phyloP scores from a whole-genome alignment of 163 green algal species.

The Scenedesmus sp. region DNA sequence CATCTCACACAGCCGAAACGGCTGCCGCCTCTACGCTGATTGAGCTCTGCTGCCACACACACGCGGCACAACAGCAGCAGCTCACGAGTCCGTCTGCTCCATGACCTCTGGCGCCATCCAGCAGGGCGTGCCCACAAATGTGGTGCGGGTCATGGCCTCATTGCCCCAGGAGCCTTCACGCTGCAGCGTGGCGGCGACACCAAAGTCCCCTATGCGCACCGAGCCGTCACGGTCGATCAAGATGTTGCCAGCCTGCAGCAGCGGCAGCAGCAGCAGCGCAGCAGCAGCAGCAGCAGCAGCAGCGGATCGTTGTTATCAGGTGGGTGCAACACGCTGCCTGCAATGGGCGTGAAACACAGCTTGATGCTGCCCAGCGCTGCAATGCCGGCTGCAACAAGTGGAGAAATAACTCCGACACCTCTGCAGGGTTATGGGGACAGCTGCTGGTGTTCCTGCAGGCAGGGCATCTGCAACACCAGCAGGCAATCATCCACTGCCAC shows the following conservation, averaged over 20 bases:
- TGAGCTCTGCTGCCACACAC: not conserved
- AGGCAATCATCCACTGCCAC: no score
- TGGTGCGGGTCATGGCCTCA: constrained; percentile 87
- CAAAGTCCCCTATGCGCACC: constrained; percentile 98
- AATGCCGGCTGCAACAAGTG: no score
- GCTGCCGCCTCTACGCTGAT: not conserved
- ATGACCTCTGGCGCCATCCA: constrained; percentile 99
- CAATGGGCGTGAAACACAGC: no score
- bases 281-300: constrained; percentile 12
- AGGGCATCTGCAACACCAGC: no score
- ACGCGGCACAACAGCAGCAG: not conserved
- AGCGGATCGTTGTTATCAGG: not conserved
- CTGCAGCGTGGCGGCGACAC: constrained; percentile 95
- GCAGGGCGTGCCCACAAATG: constrained; percentile 99
- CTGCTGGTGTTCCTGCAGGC: no score
- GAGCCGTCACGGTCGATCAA: constrained; percentile 93
- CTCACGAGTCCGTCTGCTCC: constrained; percentile 90
- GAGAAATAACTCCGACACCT: no score
- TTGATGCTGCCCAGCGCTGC: no score
- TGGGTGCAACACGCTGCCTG: not conserved
- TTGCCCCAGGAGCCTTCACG: constrained; percentile 92
- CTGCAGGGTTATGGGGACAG: no score
- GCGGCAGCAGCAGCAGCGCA: not conserved
- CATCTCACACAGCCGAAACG: not conserved
- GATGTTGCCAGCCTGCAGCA: constrained; percentile 96